These are phyloP conservation scores for Dothideomycetidae sp. DNA, from an alignment of 2,329 filamentous ascomycete genomes.

Conservation along the genomic window DNA sequence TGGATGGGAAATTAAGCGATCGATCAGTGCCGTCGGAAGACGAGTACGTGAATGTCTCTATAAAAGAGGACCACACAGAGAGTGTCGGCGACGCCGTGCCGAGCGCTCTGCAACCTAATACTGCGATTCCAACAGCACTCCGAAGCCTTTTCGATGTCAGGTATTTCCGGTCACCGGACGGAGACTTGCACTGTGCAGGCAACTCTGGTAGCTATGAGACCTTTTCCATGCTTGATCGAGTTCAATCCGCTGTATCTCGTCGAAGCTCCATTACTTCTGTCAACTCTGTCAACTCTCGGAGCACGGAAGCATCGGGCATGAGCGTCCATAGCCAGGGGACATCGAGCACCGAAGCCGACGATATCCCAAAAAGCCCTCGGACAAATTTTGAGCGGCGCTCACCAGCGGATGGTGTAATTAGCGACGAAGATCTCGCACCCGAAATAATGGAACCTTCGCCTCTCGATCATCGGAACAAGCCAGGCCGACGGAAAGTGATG, in stretches of 20 bases:
- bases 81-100: constrained; percentile 23
- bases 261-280: constrained; percentile 14
- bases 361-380: constrained; percentile 11
- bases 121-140: constrained; percentile 47
- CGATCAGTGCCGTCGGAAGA: constrained; percentile 79
- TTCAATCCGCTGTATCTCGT: constrained; percentile 16
- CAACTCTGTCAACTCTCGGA: constrained; percentile 16
- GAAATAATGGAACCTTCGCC: not conserved
- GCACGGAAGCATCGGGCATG: constrained; percentile 10
- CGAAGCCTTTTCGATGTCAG: constrained; percentile 66
- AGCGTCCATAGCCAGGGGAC: constrained; percentile 8
- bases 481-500: constrained; percentile 5
- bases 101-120: constrained; percentile 40
- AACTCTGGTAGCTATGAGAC: constrained; percentile 14
- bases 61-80: constrained; percentile 43
- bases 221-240: constrained; percentile 18
- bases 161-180: constrained; percentile 45
- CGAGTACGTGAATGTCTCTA: constrained; percentile 77
- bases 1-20: constrained; percentile 49
- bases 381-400: not conserved
- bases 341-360: constrained; percentile 16
- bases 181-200: constrained; percentile 43
- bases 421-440: not conserved
- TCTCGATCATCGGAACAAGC: not conserved
- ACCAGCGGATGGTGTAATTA: not conserved